Evolutionary conservation across 768 basidiomycete species (phyloP).

Genomic region (Lactarius trivialis): DNA sequence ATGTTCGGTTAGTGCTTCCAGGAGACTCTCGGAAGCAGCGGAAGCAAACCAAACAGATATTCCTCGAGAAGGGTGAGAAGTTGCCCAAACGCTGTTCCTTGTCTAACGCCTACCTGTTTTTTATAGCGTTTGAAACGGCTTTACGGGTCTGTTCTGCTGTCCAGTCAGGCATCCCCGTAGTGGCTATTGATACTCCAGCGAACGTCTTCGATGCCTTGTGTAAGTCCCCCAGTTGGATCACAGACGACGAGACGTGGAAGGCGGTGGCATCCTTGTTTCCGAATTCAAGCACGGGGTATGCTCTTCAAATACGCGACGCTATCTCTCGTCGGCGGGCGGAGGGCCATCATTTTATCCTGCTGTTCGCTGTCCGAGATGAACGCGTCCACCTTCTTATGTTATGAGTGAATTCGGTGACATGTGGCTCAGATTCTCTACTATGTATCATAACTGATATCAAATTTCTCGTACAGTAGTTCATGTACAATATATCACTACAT

Average conservation of each 20-base stretch:
- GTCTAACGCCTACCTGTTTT: not conserved
- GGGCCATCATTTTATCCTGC: constrained; percentile 52
- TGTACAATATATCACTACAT: not conserved
- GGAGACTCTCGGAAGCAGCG: constrained; percentile 67
- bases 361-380: constrained; percentile 67
- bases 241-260: constrained; percentile 74
- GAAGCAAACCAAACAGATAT: constrained; percentile 63
- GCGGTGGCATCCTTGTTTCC: constrained; percentile 49
- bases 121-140: constrained; percentile 56
- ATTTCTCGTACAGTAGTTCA: not conserved
- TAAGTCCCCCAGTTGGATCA: constrained; percentile 54
- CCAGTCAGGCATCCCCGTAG: constrained; percentile 53
- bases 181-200: constrained; percentile 65
- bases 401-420: constrained; percentile 3
- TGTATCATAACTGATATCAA: not conserved
- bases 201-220: constrained; percentile 58
- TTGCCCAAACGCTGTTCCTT: not conserved
- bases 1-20: constrained; percentile 61
- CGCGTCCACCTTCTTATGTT: constrained; percentile 51
- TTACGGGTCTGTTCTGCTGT: constrained; percentile 52
- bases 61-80: constrained; percentile 54
- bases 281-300: constrained; percentile 52
- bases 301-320: constrained; percentile 61
- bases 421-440: not conserved
- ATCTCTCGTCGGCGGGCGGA: constrained; percentile 55